Percentiles rank a stretch among this genome's conserved stretches.
These are phyloP conservation scores for Hibiscus trionum DNA, from an alignment of 345 rosid species.

Conservation along the genomic window DNA sequence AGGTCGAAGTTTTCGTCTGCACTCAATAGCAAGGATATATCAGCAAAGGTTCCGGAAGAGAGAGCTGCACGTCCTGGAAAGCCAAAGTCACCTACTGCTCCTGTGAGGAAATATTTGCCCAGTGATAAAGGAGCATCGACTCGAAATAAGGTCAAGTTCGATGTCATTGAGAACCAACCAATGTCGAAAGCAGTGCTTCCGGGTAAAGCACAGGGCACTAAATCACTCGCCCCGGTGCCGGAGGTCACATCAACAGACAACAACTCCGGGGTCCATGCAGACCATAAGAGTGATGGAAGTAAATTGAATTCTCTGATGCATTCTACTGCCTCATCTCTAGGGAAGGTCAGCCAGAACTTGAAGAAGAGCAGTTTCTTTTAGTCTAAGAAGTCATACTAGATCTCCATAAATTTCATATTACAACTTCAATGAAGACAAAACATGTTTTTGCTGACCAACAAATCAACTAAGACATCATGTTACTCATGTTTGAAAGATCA, in stretches of 20 bases:
- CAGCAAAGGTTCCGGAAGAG: constrained; percentile 47
- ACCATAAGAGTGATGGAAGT: constrained; percentile 30
- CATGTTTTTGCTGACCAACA: too few species aligned
- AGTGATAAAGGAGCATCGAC: constrained; percentile 62
- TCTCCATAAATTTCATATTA: too few species aligned
- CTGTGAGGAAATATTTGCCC: constrained; percentile 56
- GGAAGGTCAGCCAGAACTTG: constrained; percentile 49
- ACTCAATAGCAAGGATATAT: constrained; percentile 46
- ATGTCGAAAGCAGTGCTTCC: constrained; percentile 59
- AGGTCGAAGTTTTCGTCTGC: constrained; percentile 59
- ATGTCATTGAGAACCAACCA: constrained; percentile 40
- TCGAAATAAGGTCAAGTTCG: constrained; percentile 49
- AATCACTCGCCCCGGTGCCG: constrained; percentile 40
- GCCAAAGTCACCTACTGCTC: constrained; percentile 63
- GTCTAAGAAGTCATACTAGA: constrained; percentile 13
- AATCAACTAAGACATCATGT: too few species aligned
- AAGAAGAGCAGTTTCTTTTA: constrained; percentile 53
- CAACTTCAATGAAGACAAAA: too few species aligned
- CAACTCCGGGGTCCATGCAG: constrained; percentile 21
- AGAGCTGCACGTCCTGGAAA: constrained; percentile 27
- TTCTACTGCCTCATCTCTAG: constrained; percentile 35
- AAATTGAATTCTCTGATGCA: constrained; percentile 38
- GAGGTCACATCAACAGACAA: constrained; percentile 38
- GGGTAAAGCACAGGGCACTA: constrained; percentile 54
- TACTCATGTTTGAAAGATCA: too few species aligned